phyloP scores from a whole-genome alignment of 2,329 filamentous ascomycete species.

The Aureobasidium sp. region DNA sequence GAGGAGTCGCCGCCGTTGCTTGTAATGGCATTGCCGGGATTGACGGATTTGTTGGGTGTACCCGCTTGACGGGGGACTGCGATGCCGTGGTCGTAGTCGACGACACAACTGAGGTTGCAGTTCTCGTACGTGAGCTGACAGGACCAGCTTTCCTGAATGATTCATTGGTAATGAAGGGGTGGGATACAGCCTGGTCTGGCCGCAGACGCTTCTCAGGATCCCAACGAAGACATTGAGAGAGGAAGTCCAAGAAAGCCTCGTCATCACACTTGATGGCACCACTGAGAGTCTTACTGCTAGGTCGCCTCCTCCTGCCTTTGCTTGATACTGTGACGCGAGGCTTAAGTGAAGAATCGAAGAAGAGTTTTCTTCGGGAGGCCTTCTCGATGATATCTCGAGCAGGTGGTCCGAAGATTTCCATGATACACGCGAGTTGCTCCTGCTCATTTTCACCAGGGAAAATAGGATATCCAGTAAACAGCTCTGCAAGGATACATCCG shows the following conservation, averaged over 20 bases:
- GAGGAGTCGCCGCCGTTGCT: constrained; percentile 19
- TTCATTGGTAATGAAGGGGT: constrained; percentile 75
- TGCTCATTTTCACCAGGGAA: constrained; percentile 99
- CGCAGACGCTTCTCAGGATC: constrained; percentile 86
- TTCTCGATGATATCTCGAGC: constrained; percentile 98
- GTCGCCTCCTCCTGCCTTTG: constrained; percentile 81
- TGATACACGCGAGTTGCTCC: constrained; percentile 96
- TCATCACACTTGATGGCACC: constrained; percentile 95
- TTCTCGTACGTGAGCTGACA: constrained; percentile 6
- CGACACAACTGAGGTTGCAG: neutral
- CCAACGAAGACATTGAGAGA: constrained; percentile 84
- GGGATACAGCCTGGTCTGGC: constrained; percentile 82
- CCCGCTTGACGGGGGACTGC: constrained; percentile 22
- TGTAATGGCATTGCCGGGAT: constrained; percentile 8
- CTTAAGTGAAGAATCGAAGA: constrained; percentile 97
- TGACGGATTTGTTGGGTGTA: constrained; percentile 15
- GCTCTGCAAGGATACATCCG: constrained; percentile 92
- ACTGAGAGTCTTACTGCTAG: constrained; percentile 87
- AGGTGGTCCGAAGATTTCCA: constrained; percentile 97
- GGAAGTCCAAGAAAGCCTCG: constrained; percentile 89
- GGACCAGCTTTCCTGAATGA: constrained; percentile 19
- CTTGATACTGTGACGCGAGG: constrained; percentile 89
- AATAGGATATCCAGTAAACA: constrained; percentile 92
- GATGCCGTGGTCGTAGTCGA: constrained; percentile 8
- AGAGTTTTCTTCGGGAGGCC: constrained; percentile 93